phyloP scores from a whole-genome alignment of 306 rosid genomes.

The Castanea mollissima region DNA sequence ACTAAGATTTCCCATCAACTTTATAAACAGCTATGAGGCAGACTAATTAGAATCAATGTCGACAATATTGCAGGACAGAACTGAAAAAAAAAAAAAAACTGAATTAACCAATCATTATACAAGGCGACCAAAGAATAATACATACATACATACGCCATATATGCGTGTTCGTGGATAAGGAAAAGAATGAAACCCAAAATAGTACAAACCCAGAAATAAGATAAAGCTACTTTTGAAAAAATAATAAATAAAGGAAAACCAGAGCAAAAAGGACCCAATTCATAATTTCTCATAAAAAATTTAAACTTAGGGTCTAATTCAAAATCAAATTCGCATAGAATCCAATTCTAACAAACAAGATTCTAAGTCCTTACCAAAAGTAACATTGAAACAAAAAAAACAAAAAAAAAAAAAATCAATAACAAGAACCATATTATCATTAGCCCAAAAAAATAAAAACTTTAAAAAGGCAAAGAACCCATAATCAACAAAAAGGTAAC shows the following conservation, averaged over 20 bases:
- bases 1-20: conserved; percentile 64
- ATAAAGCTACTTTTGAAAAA: background rate
- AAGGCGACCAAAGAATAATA: conserved; percentile 28
- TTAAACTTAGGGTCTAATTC: background rate
- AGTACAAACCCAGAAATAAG: background rate
- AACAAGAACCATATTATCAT: background rate
- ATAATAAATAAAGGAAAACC: background rate
- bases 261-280: background rate
- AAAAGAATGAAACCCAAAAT: background rate
- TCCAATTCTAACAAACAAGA: background rate
- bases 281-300: background rate
- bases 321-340: background rate
- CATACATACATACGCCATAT: background rate
- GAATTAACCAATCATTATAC: conserved; percentile 38
- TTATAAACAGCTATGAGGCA: conserved; percentile 36
- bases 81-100: conserved; percentile 34
- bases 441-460: background rate
- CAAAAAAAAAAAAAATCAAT: background rate
- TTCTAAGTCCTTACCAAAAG: too few species aligned
- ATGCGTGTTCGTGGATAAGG: background rate
- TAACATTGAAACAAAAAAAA: background rate
- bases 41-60: conserved; percentile 42
- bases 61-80: conserved; percentile 34
- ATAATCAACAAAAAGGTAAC: background rate
- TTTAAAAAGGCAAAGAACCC: background rate